Base-by-base conservation (phyloP, 2,329 filamentous ascomycete species). In the Colletotrichum lentis region DNA sequence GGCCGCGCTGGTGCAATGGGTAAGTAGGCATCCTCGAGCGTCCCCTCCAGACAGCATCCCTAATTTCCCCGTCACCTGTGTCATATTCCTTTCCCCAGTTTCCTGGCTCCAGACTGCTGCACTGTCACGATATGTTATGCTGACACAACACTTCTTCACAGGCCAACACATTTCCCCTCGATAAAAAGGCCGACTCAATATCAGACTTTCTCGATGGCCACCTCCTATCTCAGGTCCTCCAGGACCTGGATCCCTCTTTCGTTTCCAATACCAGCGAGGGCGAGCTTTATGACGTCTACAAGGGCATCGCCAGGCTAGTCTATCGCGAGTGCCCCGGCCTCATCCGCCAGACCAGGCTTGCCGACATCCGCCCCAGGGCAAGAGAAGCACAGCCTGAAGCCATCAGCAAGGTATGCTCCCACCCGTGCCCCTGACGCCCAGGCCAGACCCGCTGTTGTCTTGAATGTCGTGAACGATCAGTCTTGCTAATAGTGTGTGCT, bases 171-270 rank as follows among this genome's bases (percentile, higher is more conserved):
- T 85, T 85, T 70, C 74, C 81, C 37, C 76, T 84, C 58, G 79
- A 82, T 46, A 75, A 79, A 44, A 77, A 80, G 69, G 82, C 82
- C 74, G 82, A 82, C 71, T 83, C 81, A n/a, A 78, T 86, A 58
- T 80, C 83, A 59, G 81, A 85, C 61, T 80, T 86, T 53, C 78
- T 80, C 74, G 86, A 88, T 71, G 86, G 86, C 62, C 77, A 83
- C 66, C 76, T 85, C 39, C 83, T 88, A 71, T 85, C 83, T 47
- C 78, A 85, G 70, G 82, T 88, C 54, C 83, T 89, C 67, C 82
- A 85, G 74, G 84, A 88, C 73, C 78, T 90, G 55, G 86, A 89
- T 72, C 74, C 82, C 41, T 79, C 83, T 68, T 90, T 88, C 73
- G 83, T 86, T 73, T 41, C 52, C 14, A 62, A 67, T 35, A 57